Conservation (phyloP, 352 stramenopile species). For the Phytophthora aleatoria region DNA sequence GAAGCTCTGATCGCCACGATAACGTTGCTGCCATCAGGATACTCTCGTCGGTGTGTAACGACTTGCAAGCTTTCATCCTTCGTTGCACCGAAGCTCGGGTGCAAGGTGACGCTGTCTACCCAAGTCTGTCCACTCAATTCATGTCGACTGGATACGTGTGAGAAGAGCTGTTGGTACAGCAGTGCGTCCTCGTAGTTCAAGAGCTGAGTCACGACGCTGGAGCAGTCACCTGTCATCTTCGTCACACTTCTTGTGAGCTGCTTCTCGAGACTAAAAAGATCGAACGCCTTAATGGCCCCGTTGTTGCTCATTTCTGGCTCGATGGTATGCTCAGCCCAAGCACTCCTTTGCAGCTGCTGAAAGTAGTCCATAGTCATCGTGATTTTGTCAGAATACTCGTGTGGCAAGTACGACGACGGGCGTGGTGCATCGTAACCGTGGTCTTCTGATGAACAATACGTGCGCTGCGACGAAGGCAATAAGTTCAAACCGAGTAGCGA, state of each 20-base stretch:
- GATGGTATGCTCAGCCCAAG: conserved; percentile 39
- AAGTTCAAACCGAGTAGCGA: conserved; percentile 40
- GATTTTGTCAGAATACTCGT: conserved; percentile 64
- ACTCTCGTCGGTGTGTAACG: conserved; percentile 61
- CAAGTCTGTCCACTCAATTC: conserved; percentile 62
- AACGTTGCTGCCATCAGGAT: conserved; percentile 62
- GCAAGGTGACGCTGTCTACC: conserved; percentile 52
- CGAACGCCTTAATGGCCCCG: conserved; percentile 43
- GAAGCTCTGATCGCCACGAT: conserved; percentile 43
- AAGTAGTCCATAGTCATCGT: conserved; percentile 68
- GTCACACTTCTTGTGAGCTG: conserved; percentile 64
- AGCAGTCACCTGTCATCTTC: conserved; percentile 46
- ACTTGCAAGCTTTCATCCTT: conserved; percentile 26
- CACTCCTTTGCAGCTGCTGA: conserved; percentile 59
- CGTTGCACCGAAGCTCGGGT: conserved; percentile 24
- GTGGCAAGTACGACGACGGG: conserved; percentile 42
- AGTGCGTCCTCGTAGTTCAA: conserved; percentile 54
- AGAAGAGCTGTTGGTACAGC: conserved; percentile 62
- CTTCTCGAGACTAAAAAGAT: conserved; percentile 39
- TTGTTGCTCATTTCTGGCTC: conserved; percentile 23
- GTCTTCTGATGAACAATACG: conserved; percentile 2
- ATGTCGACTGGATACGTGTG: conserved; percentile 40
- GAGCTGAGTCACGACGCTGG: conserved; percentile 40
- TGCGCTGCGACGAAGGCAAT: conserved; percentile 22
- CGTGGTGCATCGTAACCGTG: conserved; percentile 11